These are phyloP conservation scores for Penicillium soppii DNA, from an alignment of 495 filamentous ascomycete genomes.

Conservation along the genomic window DNA sequence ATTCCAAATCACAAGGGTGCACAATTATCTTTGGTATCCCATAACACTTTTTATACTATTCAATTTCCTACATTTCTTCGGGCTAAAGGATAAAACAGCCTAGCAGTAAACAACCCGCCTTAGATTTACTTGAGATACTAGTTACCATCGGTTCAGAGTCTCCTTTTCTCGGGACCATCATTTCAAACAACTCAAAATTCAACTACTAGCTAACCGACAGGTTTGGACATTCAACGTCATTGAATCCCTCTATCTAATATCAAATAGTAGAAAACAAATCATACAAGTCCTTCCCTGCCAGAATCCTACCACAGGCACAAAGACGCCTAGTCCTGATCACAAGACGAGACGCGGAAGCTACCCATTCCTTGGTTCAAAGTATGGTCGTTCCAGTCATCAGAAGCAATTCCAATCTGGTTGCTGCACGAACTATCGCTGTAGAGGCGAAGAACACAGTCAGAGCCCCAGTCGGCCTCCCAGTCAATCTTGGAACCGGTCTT, in stretches of 20 bases:
- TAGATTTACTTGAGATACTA: too few species aligned
- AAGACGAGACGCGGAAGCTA: slow-evolving; percentile 7
- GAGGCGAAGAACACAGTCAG: slow-evolving; percentile 8
- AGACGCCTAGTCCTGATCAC: too few species aligned
- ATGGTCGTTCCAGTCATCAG: slow-evolving; percentile 12
- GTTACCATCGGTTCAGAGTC: too few species aligned
- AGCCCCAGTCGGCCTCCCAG: slow-evolving; percentile 5
- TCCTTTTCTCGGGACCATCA: too few species aligned
- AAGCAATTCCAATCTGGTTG: slow-evolving; percentile 13
- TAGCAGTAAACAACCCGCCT: too few species aligned
- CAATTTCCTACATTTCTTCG: too few species aligned
- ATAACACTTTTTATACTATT: too few species aligned
- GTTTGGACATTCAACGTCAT: not conserved
- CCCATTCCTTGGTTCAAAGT: slow-evolving; percentile 5
- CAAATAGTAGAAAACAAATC: not conserved
- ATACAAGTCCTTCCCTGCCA: not conserved
- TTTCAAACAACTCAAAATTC: not conserved
- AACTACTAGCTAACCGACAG: not conserved
- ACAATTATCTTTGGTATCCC: too few species aligned
- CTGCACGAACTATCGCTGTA: slow-evolving; percentile 8
- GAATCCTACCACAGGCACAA: not conserved
- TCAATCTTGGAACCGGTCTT: slow-evolving; percentile 3
- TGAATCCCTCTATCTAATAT: not conserved
- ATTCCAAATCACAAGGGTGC: too few species aligned
- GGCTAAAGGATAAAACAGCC: too few species aligned